Conservation (phyloP, 805 yeast species). For the Candida ortonii region DNA sequence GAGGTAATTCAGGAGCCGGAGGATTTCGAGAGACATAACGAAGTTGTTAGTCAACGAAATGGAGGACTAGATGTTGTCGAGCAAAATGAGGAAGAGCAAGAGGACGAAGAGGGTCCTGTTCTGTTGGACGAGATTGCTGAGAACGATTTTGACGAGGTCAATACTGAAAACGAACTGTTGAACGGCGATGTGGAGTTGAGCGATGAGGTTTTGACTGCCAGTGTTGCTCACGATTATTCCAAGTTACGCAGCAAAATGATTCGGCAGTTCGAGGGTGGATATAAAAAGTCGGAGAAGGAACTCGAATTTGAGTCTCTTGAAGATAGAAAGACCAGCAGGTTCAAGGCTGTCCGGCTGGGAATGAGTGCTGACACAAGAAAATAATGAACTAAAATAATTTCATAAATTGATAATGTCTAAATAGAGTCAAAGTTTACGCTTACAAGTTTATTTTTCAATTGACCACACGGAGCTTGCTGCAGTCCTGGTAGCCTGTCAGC, state of each 20-base stretch:
- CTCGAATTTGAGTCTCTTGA: constrained; percentile 67
- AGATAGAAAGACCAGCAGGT: constrained; percentile 60
- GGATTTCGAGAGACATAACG: constrained; percentile 54
- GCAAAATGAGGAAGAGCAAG: constrained; percentile 25
- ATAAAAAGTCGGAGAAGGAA: constrained; percentile 43
- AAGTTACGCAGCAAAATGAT: constrained; percentile 51
- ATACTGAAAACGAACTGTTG: constrained; percentile 19
- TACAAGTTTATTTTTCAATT: constrained; percentile 10
- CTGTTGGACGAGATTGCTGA: constrained; percentile 45
- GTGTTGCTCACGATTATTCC: constrained; percentile 55
- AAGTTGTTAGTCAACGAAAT: constrained; percentile 40
- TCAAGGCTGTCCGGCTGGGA: constrained; percentile 53
- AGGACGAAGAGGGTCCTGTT: constrained; percentile 39
- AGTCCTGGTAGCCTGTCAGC: constrained; percentile 29
- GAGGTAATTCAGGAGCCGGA: constrained; percentile 50
- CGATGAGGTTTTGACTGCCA: constrained; percentile 41
- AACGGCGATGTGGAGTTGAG: constrained; percentile 31
- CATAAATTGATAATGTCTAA: not conserved
- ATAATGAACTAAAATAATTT: not conserved
- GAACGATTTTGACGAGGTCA: constrained; percentile 32
- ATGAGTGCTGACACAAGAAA: constrained; percentile 4
- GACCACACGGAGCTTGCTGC: constrained; percentile 17
- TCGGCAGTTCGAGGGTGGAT: constrained; percentile 44
- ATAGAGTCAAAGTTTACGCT: not conserved
- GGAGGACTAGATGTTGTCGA: constrained; percentile 10